phyloP scores from a whole-genome alignment of 345 rosid species.

The Gossypium longicalyx region DNA sequence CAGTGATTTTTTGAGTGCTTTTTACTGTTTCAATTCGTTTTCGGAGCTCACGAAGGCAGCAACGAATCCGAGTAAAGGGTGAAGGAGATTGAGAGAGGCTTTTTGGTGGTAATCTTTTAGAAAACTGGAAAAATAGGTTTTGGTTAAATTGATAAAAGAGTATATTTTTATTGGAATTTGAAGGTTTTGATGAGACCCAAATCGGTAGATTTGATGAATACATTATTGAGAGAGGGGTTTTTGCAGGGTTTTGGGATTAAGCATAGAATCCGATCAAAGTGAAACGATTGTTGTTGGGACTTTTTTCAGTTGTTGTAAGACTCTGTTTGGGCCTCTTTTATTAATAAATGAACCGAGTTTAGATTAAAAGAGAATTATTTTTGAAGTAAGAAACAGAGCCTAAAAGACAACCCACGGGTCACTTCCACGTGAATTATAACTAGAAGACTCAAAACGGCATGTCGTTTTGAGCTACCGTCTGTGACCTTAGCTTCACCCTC shows the following conservation, averaged over 20 bases:
- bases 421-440: neutral
- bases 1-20: conserved; percentile 64
- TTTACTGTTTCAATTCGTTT: conserved; percentile 57
- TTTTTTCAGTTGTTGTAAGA: too few relatives aligned
- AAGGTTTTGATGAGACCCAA: conserved; percentile 29
- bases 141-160: conserved; percentile 23
- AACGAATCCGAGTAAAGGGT: conserved; percentile 1
- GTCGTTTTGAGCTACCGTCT: conserved; percentile 1
- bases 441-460: neutral
- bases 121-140: conserved; percentile 25
- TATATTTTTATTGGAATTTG: conserved; percentile 16
- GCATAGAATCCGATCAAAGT: neutral
- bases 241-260: neutral
- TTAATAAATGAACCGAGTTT: too few relatives aligned
- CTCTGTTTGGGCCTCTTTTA: too few relatives aligned
- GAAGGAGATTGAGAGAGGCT: conserved; percentile 5
- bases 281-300: neutral
- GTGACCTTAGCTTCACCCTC: neutral
- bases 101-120: neutral
- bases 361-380: neutral
- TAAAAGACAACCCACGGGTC: neutral
- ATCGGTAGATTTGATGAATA: conserved; percentile 26
- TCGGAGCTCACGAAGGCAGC: conserved; percentile 60
- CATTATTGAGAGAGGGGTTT: conserved; percentile 23
- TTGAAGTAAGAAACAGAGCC: neutral